These are phyloP conservation scores for Neurospora discreta DNA, from an alignment of 495 filamentous ascomycete species.

Conservation along the genomic window DNA sequence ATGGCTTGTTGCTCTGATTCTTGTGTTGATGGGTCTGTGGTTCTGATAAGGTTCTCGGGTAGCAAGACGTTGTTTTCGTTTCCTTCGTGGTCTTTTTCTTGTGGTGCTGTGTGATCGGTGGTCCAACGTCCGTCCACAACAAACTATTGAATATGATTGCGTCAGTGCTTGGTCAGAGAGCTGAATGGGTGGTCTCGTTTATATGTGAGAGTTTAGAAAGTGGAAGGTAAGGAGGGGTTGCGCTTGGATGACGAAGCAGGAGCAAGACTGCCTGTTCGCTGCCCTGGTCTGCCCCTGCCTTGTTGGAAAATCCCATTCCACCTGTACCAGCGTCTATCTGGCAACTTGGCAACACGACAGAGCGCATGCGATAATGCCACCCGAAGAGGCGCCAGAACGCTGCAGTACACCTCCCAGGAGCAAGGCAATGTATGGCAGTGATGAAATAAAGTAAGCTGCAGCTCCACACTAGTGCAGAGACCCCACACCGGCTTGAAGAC, in stretches of 20 bases:
- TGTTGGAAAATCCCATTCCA: background rate
- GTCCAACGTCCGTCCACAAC: slow-evolving; percentile 86
- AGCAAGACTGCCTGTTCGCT: background rate
- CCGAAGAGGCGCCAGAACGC: background rate
- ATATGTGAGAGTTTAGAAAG: background rate
- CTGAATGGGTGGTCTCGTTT: background rate
- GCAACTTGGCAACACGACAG: background rate
- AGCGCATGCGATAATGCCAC: background rate
- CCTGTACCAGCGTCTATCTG: background rate
- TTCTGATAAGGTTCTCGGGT: slow-evolving; percentile 52
- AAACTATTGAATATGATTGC: slow-evolving; percentile 44
- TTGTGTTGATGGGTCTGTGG: background rate
- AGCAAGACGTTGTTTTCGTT: slow-evolving; percentile 86
- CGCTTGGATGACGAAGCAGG: background rate
- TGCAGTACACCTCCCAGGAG: background rate
- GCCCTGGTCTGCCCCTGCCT: background rate
- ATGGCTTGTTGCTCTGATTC: background rate
- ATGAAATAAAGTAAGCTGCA: background rate
- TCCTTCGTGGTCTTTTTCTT: slow-evolving; percentile 63
- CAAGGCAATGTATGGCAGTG: background rate
- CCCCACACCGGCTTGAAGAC: background rate
- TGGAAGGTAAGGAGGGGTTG: background rate
- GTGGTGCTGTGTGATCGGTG: slow-evolving; percentile 62
- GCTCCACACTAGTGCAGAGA: background rate
- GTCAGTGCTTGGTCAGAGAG: background rate